Evolutionary conservation across 1,139 yeast genomes (phyloP), one percentile per base, ranked within the genome.

Genomic region (Scheffersomyces cryptocercus): DNA sequence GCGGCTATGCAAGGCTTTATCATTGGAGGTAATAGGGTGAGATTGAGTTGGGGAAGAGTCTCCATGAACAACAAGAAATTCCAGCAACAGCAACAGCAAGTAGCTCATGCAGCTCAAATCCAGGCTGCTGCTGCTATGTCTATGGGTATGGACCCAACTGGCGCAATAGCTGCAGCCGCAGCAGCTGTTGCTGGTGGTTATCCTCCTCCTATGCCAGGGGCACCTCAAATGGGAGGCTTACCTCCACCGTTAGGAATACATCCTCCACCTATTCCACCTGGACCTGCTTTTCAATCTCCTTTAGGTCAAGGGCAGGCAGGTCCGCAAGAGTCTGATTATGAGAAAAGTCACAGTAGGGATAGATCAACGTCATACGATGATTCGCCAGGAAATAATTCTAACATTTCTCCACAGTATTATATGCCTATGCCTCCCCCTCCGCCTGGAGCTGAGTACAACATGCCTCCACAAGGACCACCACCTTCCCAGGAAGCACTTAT

Each of bases 1-100:
- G 81, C 85, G 36, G 88, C 88, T 42, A 86, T 91, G 96, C 96
- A 90, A 67, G 97, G 97, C 3, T 90, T 84, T 59, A 84, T 90
- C 31, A 85, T 91, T 56, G 95, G 90, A 10, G 95, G 91, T 41
- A 84, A 88, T 41, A 77, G 97, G 42, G 86, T 90, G 28, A 73
- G 97, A 52, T 72, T 90, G 48, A 84, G 95, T 42, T 90, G 97
- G 97, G 98, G 97, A 39, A 77, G 95, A 56, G 70, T 70, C 6
- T 68, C 71, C 4, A 33, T 59, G 46, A 66, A 64, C 43, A 67
- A 67, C 46, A 65, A 67, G 44, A 65, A 58, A 43, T 65, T 47
- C 47, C 71, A 66, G 33, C 70, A 64, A 37, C 72, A 65, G 33
- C 71, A 64, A 40, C 68, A 62, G 11, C 69, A 64, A 41, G 64